Evolutionary conservation across 2,329 filamentous ascomycete genomes (phyloP).

Genomic region (Penicillium hordei): DNA sequence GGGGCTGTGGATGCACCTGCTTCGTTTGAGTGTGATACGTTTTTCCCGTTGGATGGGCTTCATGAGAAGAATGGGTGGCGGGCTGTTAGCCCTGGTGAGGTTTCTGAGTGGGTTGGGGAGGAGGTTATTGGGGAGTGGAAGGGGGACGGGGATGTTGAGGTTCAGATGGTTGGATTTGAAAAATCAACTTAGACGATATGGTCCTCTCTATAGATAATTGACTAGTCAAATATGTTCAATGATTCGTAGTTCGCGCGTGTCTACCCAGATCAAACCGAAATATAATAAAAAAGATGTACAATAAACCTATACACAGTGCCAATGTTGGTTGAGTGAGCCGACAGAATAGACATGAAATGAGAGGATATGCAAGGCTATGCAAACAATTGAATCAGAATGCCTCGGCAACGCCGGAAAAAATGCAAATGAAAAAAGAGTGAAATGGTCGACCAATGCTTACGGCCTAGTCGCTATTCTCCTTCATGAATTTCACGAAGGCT

Average conservation of each 20-base stretch:
- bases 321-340: not conserved
- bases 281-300: not conserved
- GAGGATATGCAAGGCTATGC: constrained; percentile 22
- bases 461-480: constrained; percentile 66
- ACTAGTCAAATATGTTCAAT: not conserved
- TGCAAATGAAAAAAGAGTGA: constrained; percentile 8
- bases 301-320: constrained; percentile 1
- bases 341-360: not conserved
- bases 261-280: not conserved
- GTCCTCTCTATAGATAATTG: not conserved
- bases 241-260: not conserved
- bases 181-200: constrained; percentile 16
- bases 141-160: constrained; percentile 51
- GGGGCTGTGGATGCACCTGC: constrained; percentile 20
- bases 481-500: constrained; percentile 90
- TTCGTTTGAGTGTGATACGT: constrained; percentile 51
- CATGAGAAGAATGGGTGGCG: constrained; percentile 33
- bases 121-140: constrained; percentile 44
- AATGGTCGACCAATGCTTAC: not conserved
- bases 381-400: constrained; percentile 5
- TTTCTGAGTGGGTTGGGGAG: constrained; percentile 46
- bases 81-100: constrained; percentile 34
- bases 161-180: constrained; percentile 51
- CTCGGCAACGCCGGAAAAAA: constrained; percentile 1
- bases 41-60: constrained; percentile 46